Percentiles rank a stretch among this genome's conserved stretches.
These are phyloP conservation scores for Alternaria consortialis DNA, from an alignment of 2,329 filamentous ascomycete species.

Conservation along the genomic window DNA sequence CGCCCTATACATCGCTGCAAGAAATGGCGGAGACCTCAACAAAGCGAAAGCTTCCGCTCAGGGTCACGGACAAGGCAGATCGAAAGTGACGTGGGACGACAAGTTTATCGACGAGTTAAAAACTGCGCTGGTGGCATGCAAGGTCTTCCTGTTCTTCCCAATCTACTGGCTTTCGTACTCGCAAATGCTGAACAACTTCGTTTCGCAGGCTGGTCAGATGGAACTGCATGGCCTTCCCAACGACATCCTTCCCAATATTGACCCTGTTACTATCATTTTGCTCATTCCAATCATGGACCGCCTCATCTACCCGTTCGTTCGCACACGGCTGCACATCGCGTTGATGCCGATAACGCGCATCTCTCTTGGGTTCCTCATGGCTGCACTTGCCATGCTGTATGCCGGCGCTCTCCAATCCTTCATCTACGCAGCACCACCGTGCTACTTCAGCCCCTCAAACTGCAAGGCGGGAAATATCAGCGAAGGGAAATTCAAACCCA, in stretches of 20 bases:
- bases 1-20: slow-evolving; percentile 64
- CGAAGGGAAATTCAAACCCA: slow-evolving; percentile 48
- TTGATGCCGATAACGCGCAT: slow-evolving; percentile 63
- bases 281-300: slow-evolving; percentile 58
- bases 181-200: slow-evolving; percentile 60
- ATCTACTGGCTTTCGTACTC: slow-evolving; percentile 58
- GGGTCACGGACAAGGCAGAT: slow-evolving; percentile 51
- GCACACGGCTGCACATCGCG: slow-evolving; percentile 51
- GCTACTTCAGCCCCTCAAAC: slow-evolving; percentile 56
- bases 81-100: slow-evolving; percentile 68
- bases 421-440: slow-evolving; percentile 64
- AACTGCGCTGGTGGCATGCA: slow-evolving; percentile 71
- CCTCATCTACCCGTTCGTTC: slow-evolving; percentile 57
- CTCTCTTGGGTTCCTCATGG: slow-evolving; percentile 62
- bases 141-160: slow-evolving; percentile 67
- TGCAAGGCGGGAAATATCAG: slow-evolving; percentile 49
- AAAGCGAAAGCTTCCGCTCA: slow-evolving; percentile 70
- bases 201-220: slow-evolving; percentile 60
- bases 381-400: slow-evolving; percentile 63
- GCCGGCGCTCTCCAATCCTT: slow-evolving; percentile 65
- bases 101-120: slow-evolving; percentile 77
- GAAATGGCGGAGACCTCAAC: slow-evolving; percentile 63
- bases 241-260: slow-evolving; percentile 60
- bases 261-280: slow-evolving; percentile 57
- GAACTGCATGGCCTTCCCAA: slow-evolving; percentile 58